Conservation (phyloP, 805 yeast genomes). For the Wickerhamiella qilinensis region DNA sequence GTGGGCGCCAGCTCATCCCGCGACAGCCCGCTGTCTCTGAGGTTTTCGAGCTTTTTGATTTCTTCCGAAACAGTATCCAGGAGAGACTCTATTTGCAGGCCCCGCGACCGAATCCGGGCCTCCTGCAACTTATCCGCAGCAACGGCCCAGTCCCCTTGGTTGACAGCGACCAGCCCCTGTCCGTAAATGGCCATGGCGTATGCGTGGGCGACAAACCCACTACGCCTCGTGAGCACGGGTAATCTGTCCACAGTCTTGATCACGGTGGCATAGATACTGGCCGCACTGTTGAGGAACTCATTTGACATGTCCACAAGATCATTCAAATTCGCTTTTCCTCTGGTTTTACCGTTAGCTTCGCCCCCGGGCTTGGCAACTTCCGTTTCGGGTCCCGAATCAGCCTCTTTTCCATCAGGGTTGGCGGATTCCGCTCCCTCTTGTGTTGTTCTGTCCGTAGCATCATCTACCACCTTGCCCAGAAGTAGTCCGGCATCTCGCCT, state of each 20-base stretch:
- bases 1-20: not conserved
- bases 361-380: conserved; percentile 19
- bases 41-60: conserved; percentile 32
- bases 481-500: not conserved
- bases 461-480: not conserved
- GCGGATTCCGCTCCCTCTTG: not conserved
- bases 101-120: conserved; percentile 53
- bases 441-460: not conserved
- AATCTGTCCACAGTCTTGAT: conserved; percentile 9
- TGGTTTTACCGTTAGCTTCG: not conserved
- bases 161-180: conserved; percentile 62
- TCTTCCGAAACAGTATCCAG: conserved; percentile 52
- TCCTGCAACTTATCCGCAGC: conserved; percentile 52
- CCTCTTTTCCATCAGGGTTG: not conserved
- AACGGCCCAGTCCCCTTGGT: conserved; percentile 34
- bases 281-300: conserved; percentile 8
- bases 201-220: conserved; percentile 34
- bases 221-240: conserved; percentile 7
- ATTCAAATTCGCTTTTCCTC: not conserved
- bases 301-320: not conserved
- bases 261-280: conserved; percentile 10
- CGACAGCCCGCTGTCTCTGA: conserved; percentile 3
- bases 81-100: conserved; percentile 47
- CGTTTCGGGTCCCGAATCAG: not conserved
- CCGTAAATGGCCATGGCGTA: conserved; percentile 75